Evolutionary conservation across 495 filamentous ascomycete genomes (phyloP).

Genomic region (Neurospora sp.): DNA sequence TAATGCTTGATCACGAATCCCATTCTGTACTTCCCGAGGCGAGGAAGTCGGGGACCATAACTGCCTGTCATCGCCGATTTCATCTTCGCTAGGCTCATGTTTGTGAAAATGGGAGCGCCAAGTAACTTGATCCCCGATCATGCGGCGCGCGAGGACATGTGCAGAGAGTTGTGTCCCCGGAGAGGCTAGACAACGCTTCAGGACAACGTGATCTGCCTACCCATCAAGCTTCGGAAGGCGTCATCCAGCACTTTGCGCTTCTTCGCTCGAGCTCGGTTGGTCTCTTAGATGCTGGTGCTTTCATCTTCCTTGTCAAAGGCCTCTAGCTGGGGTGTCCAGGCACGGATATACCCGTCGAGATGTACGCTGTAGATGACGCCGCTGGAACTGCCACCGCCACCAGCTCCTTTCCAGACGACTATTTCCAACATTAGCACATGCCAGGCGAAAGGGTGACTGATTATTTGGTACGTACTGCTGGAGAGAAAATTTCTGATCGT

Average conservation of each 20-base stretch:
- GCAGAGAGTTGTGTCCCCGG: background rate
- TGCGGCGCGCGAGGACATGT: background rate
- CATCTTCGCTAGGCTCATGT: background rate
- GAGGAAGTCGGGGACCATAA: background rate
- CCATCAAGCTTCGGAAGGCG: constrained; percentile 42
- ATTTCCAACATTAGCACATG: background rate
- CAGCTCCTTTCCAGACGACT: constrained; percentile 57
- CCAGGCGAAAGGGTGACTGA: background rate
- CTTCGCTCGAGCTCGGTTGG: constrained; percentile 29
- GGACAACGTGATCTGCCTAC: constrained; percentile 42
- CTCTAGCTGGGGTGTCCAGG: constrained; percentile 44
- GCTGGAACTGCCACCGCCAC: constrained; percentile 29
- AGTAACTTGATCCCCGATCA: background rate
- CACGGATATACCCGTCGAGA: constrained; percentile 47
- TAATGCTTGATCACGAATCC: background rate
- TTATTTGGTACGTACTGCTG: constrained; percentile 19
- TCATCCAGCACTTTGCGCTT: constrained; percentile 55
- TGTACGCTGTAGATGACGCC: constrained; percentile 46
- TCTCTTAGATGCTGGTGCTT: constrained; percentile 23
- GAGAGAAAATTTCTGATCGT: constrained; percentile 51
- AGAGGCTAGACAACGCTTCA: constrained; percentile 4
- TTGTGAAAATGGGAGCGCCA: background rate
- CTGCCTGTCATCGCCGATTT: background rate
- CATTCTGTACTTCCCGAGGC: background rate
- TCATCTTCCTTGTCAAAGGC: constrained; percentile 37